Base-by-base conservation (phyloP, 1,284 basidiomycete species). In the Trametes sp. region DNA sequence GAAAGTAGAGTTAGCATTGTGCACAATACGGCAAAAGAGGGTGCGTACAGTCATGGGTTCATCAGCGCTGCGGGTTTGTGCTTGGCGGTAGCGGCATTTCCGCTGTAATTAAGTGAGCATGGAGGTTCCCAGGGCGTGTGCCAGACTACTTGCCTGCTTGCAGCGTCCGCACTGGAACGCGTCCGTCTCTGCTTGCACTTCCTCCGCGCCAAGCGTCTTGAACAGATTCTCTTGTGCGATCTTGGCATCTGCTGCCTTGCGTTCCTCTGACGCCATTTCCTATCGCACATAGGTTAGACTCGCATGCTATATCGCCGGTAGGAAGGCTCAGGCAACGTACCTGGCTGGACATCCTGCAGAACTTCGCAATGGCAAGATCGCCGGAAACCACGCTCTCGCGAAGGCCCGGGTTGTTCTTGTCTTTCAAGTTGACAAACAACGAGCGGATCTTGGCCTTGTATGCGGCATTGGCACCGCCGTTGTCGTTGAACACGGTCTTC, bases 141-240 rank as follows among this genome's bases (percentile, higher is more conserved):
- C 16, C 11, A 16, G 14, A 2, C 26, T 1, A 54, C 38, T 21
- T 31, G 85, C 88, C 82, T 94, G 90, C 69, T 94, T 94, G 87
- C 97, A 99, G 70, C 94, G 87, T 21, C 88, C 84, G 73, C 98
- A 99, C 76, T 98, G 95, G 92, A 99, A 99, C 1, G 95, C 95
- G 70, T 97, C 95, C 0, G 98, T 99, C 77, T 99, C 97, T 16
- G 97, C 96, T 77, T 94, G 87, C 61, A 89, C 90, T 67, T 96
- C 93, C 16, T 86, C 94, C 0, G 96, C 97, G 3, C 92, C 94
- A 19, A 98, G 88, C 1, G 96, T 92, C 56, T 96, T 93, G 83
- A 96, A 94, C 52, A 99, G 78, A 73, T 99, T 99, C 62, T 94
- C 88, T 70, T 93, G 88, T 59, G 88, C 86, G 66, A 99, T 92